Conservation (phyloP, 805 yeast species). For the Phaffomyces antillensis region DNA sequence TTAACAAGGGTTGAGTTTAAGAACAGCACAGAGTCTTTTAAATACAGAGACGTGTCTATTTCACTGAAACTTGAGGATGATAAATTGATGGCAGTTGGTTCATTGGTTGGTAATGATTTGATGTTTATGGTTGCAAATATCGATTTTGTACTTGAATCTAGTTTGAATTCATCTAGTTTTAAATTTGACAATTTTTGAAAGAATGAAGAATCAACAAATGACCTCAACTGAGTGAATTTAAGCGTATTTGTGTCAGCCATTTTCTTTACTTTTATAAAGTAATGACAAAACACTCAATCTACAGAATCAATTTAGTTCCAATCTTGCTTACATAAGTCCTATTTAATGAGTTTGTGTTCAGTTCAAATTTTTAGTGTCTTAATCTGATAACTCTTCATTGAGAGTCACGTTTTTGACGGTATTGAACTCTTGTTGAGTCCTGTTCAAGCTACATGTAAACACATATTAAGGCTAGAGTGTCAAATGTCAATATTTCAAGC, state of each 20-base stretch:
- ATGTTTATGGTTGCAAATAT: conserved; percentile 25
- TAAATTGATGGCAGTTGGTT: conserved; percentile 23
- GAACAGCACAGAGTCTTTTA: conserved; percentile 16
- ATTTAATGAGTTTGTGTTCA: too few species aligned
- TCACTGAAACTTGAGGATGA: conserved; percentile 25
- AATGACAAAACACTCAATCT: not conserved
- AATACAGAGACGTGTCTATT: conserved; percentile 10
- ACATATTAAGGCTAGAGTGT: too few species aligned
- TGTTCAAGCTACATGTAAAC: too few species aligned
- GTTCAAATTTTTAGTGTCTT: too few species aligned
- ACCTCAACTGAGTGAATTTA: conserved; percentile 41
- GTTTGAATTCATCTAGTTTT: conserved; percentile 67
- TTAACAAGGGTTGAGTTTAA: conserved; percentile 43
- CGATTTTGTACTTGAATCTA: conserved; percentile 29
- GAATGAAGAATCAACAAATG: conserved; percentile 83
- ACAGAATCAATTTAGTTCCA: too few species aligned
- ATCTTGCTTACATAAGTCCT: too few species aligned
- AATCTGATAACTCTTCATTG: too few species aligned
- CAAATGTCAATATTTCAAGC: too few species aligned
- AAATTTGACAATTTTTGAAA: conserved; percentile 66
- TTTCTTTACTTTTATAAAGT: not conserved
- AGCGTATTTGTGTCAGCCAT: conserved; percentile 8
- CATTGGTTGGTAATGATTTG: conserved; percentile 24
- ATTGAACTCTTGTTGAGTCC: too few species aligned
- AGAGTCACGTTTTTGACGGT: too few species aligned